Evolutionary conservation across 2,329 filamentous ascomycete genomes (phyloP), one percentile per base, ranked within the genome.

Genomic region (Pestalotiopsis sp.): DNA sequence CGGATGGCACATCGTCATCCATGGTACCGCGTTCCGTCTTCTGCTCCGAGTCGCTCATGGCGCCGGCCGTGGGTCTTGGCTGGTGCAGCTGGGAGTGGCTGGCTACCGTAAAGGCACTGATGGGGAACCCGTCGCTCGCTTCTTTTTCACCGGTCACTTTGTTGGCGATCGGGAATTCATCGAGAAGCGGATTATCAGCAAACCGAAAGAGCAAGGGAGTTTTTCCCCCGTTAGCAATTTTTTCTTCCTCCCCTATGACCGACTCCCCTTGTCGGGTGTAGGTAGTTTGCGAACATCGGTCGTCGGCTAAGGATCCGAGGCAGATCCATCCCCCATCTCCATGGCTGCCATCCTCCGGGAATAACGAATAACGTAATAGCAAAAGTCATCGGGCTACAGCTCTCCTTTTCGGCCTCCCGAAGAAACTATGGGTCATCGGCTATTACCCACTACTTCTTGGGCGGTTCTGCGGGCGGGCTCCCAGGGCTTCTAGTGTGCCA

Each of bases 361-460:
- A 64, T 52, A 52, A 52, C 45, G 45, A 64, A 64, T 64, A 64
- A 64, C 61, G 61, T 64, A 64, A 64, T 64, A 49, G 39, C 39
- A 36, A 64, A 49, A 64, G 61, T 64, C 27, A 64, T 39, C 61
- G 60, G 60, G 60, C 17, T 63, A 17, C 45, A 17, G 14, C 45
- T 20, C 45, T 52, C 45, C 45, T 52, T 52, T 52, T 52, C 45
- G 45, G 45, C 17, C 45, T 52, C 45, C 45, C 45, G 45, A 52
- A 9, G 17, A n/a, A 17, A 9, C 45, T n/a, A 52, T 52, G 45
- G 45, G 17, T 5, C 45, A 23, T 23, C 57, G 57, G 57, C 57
- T 59, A 59, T 59, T 23, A 59, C 57, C 57, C 45, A 52, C 45
- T 52, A n/a, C 17, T 52, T 52, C n/a, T 23, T 59, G n/a, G 25